Percentiles rank a stretch among this genome's conserved stretches.
Evolutionary conservation across 352 stramenopile genomes (phyloP).

Genomic region (Blastocystis sp.): DNA sequence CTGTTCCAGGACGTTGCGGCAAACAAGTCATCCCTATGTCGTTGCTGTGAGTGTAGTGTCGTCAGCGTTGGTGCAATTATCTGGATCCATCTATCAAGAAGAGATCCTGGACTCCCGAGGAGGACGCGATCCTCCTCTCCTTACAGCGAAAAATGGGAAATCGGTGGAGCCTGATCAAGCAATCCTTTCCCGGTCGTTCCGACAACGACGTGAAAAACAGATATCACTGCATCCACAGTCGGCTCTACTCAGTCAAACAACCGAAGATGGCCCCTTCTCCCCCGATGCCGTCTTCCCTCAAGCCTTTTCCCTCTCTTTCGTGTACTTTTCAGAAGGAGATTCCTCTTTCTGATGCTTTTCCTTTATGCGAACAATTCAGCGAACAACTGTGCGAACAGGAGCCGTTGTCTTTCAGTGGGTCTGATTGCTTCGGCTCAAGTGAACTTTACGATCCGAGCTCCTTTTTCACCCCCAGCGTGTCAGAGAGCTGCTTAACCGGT

Average conservation of each 20-base stretch:
- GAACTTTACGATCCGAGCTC: no score
- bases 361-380: no score
- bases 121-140: slow-evolving; percentile 74
- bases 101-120: slow-evolving; percentile 75
- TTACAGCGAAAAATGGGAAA: slow-evolving; percentile 74
- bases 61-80: slow-evolving; percentile 74
- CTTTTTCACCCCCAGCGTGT: no score
- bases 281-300: neutral
- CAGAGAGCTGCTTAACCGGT: no score
- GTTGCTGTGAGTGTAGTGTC: slow-evolving; percentile 60
- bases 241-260: no score
- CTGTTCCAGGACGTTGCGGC: slow-evolving; percentile 70
- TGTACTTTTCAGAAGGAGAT: neutral
- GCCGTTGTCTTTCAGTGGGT: no score
- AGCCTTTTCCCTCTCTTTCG: neutral
- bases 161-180: slow-evolving; percentile 79
- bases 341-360: neutral
- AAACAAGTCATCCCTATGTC: slow-evolving; percentile 72
- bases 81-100: slow-evolving; percentile 67
- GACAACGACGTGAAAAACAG: slow-evolving; percentile 85
- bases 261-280: neutral
- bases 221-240: slow-evolving; percentile 58
- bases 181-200: slow-evolving; percentile 73
- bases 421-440: no score
- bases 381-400: no score